Base-by-base conservation (phyloP, 805 yeast species). In the Wickerhamomyces kurtzmanii region DNA sequence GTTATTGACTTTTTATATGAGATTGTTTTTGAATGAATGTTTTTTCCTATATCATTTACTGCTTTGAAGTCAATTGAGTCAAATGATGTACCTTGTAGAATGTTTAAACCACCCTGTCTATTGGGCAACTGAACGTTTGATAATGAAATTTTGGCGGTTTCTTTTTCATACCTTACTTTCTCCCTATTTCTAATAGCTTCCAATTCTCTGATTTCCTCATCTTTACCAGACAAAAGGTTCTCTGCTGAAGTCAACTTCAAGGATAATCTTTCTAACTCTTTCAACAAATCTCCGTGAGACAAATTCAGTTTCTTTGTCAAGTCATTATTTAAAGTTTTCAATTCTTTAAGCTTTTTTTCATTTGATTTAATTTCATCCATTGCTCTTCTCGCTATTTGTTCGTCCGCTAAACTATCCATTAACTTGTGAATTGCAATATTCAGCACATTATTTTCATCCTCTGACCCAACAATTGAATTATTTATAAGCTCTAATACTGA, bases 361-460 rank as follows among this genome's bases (percentile, higher is more conserved):
- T 66, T 58, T 9, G 57, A 64, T 29, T 60, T 63, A 7, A 67
- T 64, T 26, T 75, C 80, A 29, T 39, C 49, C 33, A 52, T 59
- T 36, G 91, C 85, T 28, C 73, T 62, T 23, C 73, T 56, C 10
- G 87, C 87, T 53, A 76, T 71, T 27, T 79, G 87, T 46, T 84
- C 94, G 1, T 87, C 77, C 31, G 73, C 66, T 47, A 83, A 58
- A 22, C 78, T 64, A 12, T 80, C 67, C 36, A 67, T 61, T 20
- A 85, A 57, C 24, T 71, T 55, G 39, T 77, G 80, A 20, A 83
- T 74, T 2, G 85, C 75, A 26, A 77, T 62, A 20, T 75, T 77
- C 36, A 80, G 58, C 6, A 78, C 65, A 8, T 66, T 57, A 20
- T 68, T 72, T 30, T 70, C 68, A 8, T 66, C 62, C 27, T 55